Base-by-base conservation (phyloP, 2,329 filamentous ascomycete species). In the Didymella sp. region DNA sequence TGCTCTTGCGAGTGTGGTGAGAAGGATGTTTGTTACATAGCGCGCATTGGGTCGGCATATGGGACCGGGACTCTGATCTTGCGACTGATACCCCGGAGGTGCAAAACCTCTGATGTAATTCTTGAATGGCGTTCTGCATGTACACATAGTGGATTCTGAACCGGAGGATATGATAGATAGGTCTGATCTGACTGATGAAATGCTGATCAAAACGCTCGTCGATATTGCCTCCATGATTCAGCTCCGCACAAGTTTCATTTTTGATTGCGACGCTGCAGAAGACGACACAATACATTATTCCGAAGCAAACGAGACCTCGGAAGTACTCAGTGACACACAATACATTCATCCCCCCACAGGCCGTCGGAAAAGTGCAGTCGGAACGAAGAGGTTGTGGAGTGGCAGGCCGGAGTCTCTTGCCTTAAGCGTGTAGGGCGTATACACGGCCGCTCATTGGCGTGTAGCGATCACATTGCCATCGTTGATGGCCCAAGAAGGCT, bases 61-160 rank as follows among this genome's bases (percentile, higher is more conserved):
- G 52, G 45, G 54, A 30, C 37, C 28, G 37, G 28, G n/a, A 47
- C 42, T 45, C 42, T 51, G 21, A 43, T 51, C 48, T 57, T 57
- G 43, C 42, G 42, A 47, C 30, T 57, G 47, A 57, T 57, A 57
- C 54, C 54, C 54, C 51, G 13, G 48, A 57, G 54, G 54, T 38
- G 54, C 22, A 31, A 42, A 25, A 43, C 54, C 48, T 51, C 54
- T 57, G 40, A n/a, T 43, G n/a, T 51, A 22, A 21, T 38, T 42
- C 19, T 51, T 17, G 13, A n/a, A 6, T 22, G 47, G 47, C 46
- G 53, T 51, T 51, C 15, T 25, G n/a, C 27, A 28, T 56, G 46
- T 50, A 51, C 22, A 21, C 8, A 19, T 17, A 6, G n/a, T 37
- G 33, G 33, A 19, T n/a, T n/a, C n/a, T n/a, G n/a, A n/a, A n/a